These are phyloP conservation scores for Terana coerulea DNA, from an alignment of 768 basidiomycete genomes.

Conservation along the genomic window DNA sequence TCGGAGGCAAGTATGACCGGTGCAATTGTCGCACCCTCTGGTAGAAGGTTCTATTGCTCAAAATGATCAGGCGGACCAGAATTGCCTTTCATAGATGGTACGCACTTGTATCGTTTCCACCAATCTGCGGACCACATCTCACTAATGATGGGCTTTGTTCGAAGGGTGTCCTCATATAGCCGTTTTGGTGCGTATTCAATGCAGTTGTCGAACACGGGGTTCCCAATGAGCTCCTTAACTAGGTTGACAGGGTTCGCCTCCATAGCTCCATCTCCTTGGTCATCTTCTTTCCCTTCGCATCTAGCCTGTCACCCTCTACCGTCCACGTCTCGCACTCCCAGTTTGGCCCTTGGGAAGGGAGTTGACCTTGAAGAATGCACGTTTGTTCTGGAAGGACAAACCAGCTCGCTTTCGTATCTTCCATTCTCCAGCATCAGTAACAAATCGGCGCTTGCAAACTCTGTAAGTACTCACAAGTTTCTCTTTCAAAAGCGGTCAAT, in stretches of 20 bases:
- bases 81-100: constrained; percentile 8
- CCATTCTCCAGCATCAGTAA: constrained; percentile 5
- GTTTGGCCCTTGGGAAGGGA: constrained; percentile 19
- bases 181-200: constrained; percentile 7
- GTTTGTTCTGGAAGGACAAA: constrained; percentile 25
- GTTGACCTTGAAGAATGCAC: constrained; percentile 25
- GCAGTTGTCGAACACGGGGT: not conserved
- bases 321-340: constrained; percentile 24
- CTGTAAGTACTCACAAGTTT: constrained; percentile 22
- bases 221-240: constrained; percentile 16
- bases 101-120: constrained; percentile 20
- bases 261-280: constrained; percentile 26
- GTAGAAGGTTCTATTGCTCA: constrained; percentile 17
- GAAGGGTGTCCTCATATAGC: not conserved
- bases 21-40: constrained; percentile 23
- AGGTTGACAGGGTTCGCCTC: constrained; percentile 29
- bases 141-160: constrained; percentile 1
- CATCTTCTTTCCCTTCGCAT: constrained; percentile 15
- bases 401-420: constrained; percentile 16
- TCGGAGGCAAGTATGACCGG: constrained; percentile 31
- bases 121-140: constrained; percentile 26
- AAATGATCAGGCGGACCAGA: constrained; percentile 1
- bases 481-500: constrained; percentile 32
- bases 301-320: not conserved
- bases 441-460: not conserved